Evolutionary conservation across 257 asterid genomes (phyloP), one percentile per base, ranked within the genome.

Genomic region (Osmanthus fragrans): DNA sequence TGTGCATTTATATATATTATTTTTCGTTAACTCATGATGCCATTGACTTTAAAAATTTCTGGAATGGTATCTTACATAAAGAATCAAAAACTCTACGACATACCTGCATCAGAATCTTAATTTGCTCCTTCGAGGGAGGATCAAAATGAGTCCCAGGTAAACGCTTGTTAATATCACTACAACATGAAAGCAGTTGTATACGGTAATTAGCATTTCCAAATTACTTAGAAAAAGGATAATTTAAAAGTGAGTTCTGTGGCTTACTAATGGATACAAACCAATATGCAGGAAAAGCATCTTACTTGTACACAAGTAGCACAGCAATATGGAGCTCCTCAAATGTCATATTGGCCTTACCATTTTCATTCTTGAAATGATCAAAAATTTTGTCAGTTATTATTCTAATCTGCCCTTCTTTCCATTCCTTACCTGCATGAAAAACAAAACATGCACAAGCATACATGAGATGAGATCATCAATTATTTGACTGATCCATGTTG

Each of bases 121-220:
- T 76, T 86, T 87, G 85, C 80, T 89, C 97, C 81, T 83, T 92
- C 37, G 96, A 70, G 5, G 99, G 97, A 70, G 99, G 99, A 65
- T 94, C 99, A 36, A 94, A 90, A 83, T 94, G 99, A 51, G 92
- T 96, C 78, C 99, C 97, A 27, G 99, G 97, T 92, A 94, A 85
- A 72, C 83, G 93, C 89, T 92, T 94, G 58, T 94, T 94, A 70
- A 94, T 83, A 78, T 94, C 99, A 80, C 97, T 94, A 69, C 84
- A 86, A 80, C 75, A 79, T 51, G 32, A 51, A 78, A 42, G 71
- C 8, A 77, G 27, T 71, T 49, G 30, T 58, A 66, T 58, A 74
- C 45, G 21, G 18, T 18, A 63, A 63, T 25, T 4, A 63, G 7
- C 3, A 63, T 63, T 25, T n/a, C n/a, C 29, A 67, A 56, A 70